A percentile compares a stretch with the other conserved stretches of the same genome.
These are phyloP conservation scores for Tulasnella sp. DNA, from an alignment of 768 basidiomycete species.

Conservation along the genomic window DNA sequence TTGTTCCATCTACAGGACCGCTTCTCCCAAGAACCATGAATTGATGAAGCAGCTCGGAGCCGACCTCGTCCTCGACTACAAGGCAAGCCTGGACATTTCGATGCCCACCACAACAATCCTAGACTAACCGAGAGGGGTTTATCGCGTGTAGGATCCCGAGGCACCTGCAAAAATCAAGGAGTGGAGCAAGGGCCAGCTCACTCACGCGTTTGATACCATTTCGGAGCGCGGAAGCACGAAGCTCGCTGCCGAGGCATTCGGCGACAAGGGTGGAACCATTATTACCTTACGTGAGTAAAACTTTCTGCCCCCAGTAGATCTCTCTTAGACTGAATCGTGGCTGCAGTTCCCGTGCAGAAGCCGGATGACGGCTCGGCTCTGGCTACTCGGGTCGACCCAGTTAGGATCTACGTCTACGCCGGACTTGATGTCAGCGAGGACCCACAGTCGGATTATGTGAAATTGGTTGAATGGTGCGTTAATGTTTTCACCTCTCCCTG, in stretches of 20 bases:
- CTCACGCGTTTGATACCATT: constrained; percentile 5
- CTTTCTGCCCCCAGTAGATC: neutral
- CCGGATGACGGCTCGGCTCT: neutral
- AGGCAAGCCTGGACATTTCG: neutral
- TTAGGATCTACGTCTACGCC: neutral
- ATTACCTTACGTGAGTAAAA: constrained; percentile 12
- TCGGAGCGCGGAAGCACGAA: constrained; percentile 14
- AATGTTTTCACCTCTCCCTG: too few relatives aligned
- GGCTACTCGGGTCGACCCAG: neutral
- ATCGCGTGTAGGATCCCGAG: constrained; percentile 22
- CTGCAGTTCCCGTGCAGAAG: neutral
- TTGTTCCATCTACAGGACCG: constrained; percentile 32
- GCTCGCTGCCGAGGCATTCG: constrained; percentile 17
- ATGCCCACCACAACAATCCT: neutral
- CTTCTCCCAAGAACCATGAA: constrained; percentile 41
- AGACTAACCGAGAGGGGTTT: neutral
- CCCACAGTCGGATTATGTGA: constrained; percentile 3
- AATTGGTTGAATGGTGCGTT: constrained; percentile 7
- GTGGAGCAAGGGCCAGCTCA: constrained; percentile 21
- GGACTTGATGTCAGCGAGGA: neutral
- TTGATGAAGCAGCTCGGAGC: constrained; percentile 45
- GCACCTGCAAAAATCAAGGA: constrained; percentile 29
- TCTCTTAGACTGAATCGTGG: neutral
- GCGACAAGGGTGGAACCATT: constrained; percentile 2
- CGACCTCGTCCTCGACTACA: constrained; percentile 42